Percentiles rank a stretch among this genome's conserved stretches.
phyloP scores from a whole-genome alignment of 2,329 filamentous ascomycete species.

The Mariannaea sp. region DNA sequence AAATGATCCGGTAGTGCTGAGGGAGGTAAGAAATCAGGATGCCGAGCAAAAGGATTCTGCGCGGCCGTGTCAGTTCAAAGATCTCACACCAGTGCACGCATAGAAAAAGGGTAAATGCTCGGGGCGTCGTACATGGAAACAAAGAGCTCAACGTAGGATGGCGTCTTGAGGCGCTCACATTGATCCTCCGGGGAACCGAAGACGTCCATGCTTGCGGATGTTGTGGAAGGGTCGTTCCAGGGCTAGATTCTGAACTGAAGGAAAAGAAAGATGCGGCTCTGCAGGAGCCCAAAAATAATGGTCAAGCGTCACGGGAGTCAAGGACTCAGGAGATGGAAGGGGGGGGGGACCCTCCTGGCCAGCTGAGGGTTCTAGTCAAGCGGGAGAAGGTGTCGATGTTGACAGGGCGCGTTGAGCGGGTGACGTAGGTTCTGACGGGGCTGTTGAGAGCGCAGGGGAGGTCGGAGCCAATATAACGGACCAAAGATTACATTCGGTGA shows the following conservation, averaged over 20 bases:
- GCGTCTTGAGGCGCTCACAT: conserved; percentile 58
- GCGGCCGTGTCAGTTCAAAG: conserved; percentile 10
- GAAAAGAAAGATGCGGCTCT: conserved; percentile 21
- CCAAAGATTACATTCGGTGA: background rate
- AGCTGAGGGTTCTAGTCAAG: no score
- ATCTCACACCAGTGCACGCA: background rate
- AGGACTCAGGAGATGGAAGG: conserved; percentile 21
- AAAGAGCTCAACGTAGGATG: conserved; percentile 59
- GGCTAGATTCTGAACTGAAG: no score
- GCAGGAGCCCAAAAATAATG: conserved; percentile 20
- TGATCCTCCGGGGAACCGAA: conserved; percentile 32
- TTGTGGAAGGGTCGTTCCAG: no score
- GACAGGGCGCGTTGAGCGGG: conserved; percentile 28
- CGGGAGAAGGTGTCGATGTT: conserved; percentile 12
- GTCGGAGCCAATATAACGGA: background rate
- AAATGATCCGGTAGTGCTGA: conserved; percentile 90
- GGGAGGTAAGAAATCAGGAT: conserved; percentile 93
- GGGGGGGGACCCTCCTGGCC: no score
- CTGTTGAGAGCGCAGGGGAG: conserved; percentile 29
- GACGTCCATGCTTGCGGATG: conserved; percentile 33
- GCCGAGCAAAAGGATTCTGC: conserved; percentile 77
- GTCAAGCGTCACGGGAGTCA: conserved; percentile 32
- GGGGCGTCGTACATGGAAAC: conserved; percentile 56
- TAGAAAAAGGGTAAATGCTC: background rate
- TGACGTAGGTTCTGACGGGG: conserved; percentile 37